A percentile compares a stretch with the other conserved stretches of the same genome.
Conservation (phyloP, 140 eudicot genomes). For the Eryngium alpinum region DNA sequence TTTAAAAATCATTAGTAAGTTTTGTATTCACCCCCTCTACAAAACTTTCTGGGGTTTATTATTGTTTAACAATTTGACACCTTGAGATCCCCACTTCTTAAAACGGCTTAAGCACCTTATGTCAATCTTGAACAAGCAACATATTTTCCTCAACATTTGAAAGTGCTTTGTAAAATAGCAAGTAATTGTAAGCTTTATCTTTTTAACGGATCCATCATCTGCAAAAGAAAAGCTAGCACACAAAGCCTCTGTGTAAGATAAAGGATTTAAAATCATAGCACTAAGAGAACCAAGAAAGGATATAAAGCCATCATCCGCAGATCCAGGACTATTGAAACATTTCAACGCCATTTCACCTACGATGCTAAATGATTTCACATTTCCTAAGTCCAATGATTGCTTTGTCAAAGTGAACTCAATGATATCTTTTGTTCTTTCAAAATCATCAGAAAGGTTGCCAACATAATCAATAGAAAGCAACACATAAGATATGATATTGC, state of each 20-base stretch:
- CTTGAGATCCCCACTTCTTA: slow-evolving; percentile 99
- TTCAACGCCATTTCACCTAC: slow-evolving; percentile 57
- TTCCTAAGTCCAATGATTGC: slow-evolving; percentile 41
- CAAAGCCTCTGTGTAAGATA: slow-evolving; percentile 57
- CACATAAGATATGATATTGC: slow-evolving; percentile 79
- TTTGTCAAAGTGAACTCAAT: slow-evolving; percentile 35
- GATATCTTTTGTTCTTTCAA: slow-evolving; percentile 43
- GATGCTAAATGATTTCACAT: slow-evolving; percentile 41
- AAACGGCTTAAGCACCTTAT: slow-evolving; percentile 80
- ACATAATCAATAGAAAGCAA: slow-evolving; percentile 56
- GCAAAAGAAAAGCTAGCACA: slow-evolving; percentile 64
- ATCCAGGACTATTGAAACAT: slow-evolving; percentile 51
- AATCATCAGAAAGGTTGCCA: slow-evolving; percentile 60
- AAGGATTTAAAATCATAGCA: slow-evolving; percentile 50
- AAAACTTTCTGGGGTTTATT: no score
- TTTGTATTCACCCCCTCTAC: no score
- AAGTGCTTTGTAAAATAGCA: slow-evolving; percentile 74
- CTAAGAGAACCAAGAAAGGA: slow-evolving; percentile 53
- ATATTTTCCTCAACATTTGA: slow-evolving; percentile 80
- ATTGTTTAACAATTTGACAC: no score
- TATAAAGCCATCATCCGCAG: slow-evolving; percentile 57
- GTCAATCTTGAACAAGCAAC: slow-evolving; percentile 88
- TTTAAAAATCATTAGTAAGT: no score
- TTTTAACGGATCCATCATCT: slow-evolving; percentile 65
- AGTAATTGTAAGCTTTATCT: slow-evolving; percentile 73